Conservation (phyloP, 768 basidiomycete genomes). For the Pleurotus giganteus region DNA sequence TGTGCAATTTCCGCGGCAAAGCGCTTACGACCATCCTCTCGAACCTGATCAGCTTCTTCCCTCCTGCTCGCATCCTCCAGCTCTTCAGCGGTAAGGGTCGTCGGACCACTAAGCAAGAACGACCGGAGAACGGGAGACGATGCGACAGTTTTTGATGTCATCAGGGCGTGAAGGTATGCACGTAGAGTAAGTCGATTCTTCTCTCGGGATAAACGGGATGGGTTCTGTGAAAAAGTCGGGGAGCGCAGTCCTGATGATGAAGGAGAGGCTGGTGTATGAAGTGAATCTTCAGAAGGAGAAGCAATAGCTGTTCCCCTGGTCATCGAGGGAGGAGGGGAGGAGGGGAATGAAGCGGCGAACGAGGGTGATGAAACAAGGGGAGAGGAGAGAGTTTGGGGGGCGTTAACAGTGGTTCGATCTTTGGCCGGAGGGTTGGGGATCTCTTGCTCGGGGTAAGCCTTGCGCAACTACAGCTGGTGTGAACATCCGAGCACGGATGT, state of each 20-base stretch:
- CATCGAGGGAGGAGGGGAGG: slow-evolving; percentile 13
- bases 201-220: slow-evolving; percentile 73
- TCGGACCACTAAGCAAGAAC: slow-evolving; percentile 81
- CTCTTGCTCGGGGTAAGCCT: slow-evolving; percentile 80
- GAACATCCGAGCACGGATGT: slow-evolving; percentile 11
- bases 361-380: slow-evolving; percentile 11
- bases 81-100: slow-evolving; percentile 67
- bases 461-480: slow-evolving; percentile 61
- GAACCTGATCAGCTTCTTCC: slow-evolving; percentile 83
- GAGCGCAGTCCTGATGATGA: slow-evolving; percentile 10
- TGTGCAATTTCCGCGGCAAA: slow-evolving; percentile 87
- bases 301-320: background rate
- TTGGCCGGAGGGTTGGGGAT: slow-evolving; percentile 85
- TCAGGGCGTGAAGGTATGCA: slow-evolving; percentile 82
- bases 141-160: slow-evolving; percentile 69
- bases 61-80: slow-evolving; percentile 71
- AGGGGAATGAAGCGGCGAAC: slow-evolving; percentile 1
- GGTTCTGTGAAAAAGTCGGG: slow-evolving; percentile 21
- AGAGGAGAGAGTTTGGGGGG: slow-evolving; percentile 35
- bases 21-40: slow-evolving; percentile 83
- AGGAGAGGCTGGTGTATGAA: slow-evolving; percentile 12
- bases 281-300: slow-evolving; percentile 9
- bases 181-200: slow-evolving; percentile 95
- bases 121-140: slow-evolving; percentile 84
- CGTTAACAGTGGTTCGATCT: slow-evolving; percentile 71